A percentile compares a stretch with the other conserved stretches of the same genome.
phyloP scores from a whole-genome alignment of 1,284 basidiomycete species.

The Cryptococcus amylolentus region DNA sequence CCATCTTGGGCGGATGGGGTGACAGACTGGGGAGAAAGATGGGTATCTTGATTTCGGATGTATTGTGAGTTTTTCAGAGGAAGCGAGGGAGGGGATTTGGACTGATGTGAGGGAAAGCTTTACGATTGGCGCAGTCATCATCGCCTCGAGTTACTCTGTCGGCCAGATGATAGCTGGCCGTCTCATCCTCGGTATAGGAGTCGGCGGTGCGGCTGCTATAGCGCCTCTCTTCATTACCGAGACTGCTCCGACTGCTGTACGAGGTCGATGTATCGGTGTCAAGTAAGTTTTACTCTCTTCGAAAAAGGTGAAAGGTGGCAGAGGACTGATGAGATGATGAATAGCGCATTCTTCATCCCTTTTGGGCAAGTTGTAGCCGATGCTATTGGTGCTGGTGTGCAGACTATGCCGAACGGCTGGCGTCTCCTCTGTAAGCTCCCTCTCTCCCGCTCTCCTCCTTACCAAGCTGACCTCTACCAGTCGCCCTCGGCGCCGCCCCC shows the following conservation, averaged over 20 bases:
- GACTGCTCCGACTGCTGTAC: constrained; percentile 37
- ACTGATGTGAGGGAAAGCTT: constrained; percentile 9
- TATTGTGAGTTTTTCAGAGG: constrained; percentile 11
- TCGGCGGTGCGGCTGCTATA: constrained; percentile 32
- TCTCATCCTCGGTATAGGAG: constrained; percentile 43
- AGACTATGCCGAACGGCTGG: constrained; percentile 18
- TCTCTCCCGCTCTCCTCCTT: not conserved
- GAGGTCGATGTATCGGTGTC: constrained; percentile 32
- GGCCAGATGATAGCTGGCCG: constrained; percentile 40
- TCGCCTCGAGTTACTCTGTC: constrained; percentile 34
- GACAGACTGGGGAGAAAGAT: constrained; percentile 20
- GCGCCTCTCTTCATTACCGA: constrained; percentile 35
- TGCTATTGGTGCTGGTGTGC: constrained; percentile 34
- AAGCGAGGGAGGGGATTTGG: too few species aligned
- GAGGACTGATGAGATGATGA: not conserved
- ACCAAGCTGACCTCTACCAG: not conserved
- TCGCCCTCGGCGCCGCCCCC: constrained; percentile 36
- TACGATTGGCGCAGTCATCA: constrained; percentile 40
- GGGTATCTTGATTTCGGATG: constrained; percentile 19
- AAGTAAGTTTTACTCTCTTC: constrained; percentile 12
- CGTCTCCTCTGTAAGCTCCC: constrained; percentile 12
- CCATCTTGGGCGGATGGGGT: constrained; percentile 12
- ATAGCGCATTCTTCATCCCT: constrained; percentile 40
- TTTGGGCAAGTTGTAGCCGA: constrained; percentile 43
- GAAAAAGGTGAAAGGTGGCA: too few species aligned